phyloP scores from a whole-genome alignment of 2,329 filamentous ascomycete species.

The Oidium heveae region DNA sequence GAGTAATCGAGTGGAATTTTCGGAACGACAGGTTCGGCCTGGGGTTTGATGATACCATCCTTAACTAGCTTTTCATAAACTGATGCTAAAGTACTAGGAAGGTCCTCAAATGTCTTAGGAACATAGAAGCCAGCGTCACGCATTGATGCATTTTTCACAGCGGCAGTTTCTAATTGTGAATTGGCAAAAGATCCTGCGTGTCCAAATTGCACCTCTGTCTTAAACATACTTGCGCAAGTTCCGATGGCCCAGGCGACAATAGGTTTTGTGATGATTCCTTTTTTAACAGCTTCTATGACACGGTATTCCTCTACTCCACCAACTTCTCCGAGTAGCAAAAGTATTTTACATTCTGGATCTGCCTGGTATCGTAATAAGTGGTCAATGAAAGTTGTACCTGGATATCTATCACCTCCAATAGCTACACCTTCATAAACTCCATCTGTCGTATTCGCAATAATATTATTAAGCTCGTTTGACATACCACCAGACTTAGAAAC shows the following conservation, averaged over 20 bases:
- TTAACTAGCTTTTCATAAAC: constrained; percentile 80
- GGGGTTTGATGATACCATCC: constrained; percentile 62
- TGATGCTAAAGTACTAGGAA: constrained; percentile 47
- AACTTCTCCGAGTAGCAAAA: constrained; percentile 87
- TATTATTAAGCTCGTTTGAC: constrained; percentile 99
- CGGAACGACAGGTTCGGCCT: constrained; percentile 72
- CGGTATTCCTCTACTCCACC: constrained; percentile 99
- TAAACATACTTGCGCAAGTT: constrained; percentile 98
- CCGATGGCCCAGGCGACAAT: constrained; percentile 98
- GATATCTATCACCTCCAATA: constrained; percentile 97
- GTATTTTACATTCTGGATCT: constrained; percentile 94
- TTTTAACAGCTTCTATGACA: constrained; percentile 93
- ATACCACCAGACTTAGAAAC: constrained; percentile 99
- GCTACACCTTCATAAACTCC: constrained; percentile 98
- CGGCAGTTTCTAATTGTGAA: constrained; percentile 94
- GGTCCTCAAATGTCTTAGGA: constrained; percentile 88
- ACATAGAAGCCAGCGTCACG: constrained; percentile 83
- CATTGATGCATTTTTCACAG: constrained; percentile 94
- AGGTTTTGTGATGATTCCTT: constrained; percentile 86
- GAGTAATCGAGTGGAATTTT: constrained; percentile 99
- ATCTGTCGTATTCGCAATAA: constrained; percentile 84
- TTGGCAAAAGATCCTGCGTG: constrained; percentile 98
- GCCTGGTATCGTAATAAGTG: constrained; percentile 90
- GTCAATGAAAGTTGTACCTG: constrained; percentile 97
- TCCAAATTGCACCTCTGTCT: constrained; percentile 98